Percentiles rank a stretch among this genome's conserved stretches.
Evolutionary conservation across 2,329 filamentous ascomycete genomes (phyloP).

Genomic region (Sclerotinia borealis): DNA sequence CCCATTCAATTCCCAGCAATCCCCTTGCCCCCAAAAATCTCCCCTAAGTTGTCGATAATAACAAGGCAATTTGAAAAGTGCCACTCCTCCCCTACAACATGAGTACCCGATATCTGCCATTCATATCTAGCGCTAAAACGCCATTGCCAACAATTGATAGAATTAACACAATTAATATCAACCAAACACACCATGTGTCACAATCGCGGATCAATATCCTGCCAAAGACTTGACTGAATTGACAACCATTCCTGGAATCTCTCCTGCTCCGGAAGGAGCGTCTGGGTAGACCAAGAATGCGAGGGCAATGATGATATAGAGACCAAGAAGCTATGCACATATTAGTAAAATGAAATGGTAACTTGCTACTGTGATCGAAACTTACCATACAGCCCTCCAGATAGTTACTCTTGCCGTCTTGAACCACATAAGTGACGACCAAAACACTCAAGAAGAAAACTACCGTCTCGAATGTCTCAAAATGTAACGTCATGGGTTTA

Average conservation of each 20-base stretch:
- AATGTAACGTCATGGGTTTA: conserved; percentile 66
- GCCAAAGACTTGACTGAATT: conserved; percentile 10
- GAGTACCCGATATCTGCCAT: background rate
- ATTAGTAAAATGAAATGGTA: background rate
- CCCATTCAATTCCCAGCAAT: background rate
- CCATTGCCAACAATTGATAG: background rate
- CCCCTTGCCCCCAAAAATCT: background rate
- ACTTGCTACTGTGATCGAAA: background rate
- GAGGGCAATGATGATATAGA: conserved; percentile 53
- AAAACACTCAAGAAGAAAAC: conserved; percentile 69
- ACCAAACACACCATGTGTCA: background rate
- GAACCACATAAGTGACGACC: conserved; percentile 69
- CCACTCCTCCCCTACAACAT: background rate
- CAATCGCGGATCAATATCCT: conserved; percentile 5
- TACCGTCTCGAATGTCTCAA: conserved; percentile 74
- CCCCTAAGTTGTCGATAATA: background rate
- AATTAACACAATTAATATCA: background rate
- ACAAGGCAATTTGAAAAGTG: background rate
- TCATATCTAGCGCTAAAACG: conserved; percentile 4
- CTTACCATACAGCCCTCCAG: conserved; percentile 66
- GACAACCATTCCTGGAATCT: conserved; percentile 2
- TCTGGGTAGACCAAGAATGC: conserved; percentile 57
- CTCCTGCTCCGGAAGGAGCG: conserved; percentile 29
- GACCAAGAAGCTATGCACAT: conserved; percentile 44
- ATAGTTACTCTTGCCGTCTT: conserved; percentile 82